Percentiles rank a stretch among this genome's conserved stretches.
These are phyloP conservation scores for Cymodocea nodosa DNA, from an alignment of 116 monocot genomes.

Conservation along the genomic window DNA sequence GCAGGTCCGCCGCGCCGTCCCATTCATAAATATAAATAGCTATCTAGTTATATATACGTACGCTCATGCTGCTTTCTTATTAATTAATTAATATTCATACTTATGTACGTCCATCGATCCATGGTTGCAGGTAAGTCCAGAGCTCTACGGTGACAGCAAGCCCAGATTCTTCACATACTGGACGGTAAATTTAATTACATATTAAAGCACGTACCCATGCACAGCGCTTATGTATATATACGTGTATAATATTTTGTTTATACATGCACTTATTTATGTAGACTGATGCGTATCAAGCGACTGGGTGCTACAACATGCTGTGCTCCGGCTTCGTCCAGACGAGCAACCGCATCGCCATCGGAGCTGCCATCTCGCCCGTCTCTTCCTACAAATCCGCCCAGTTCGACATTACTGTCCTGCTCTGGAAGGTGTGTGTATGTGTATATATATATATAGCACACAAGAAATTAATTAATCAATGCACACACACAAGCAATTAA, in stretches of 20 bases:
- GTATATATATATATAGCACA: no score
- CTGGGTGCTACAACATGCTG: constrained; percentile 82
- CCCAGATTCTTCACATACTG: constrained; percentile 99
- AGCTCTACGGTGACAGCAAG: constrained; percentile 71
- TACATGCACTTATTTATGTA: background rate
- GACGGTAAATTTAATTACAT: constrained; percentile 59
- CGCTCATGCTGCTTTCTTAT: no score
- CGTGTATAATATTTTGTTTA: no score
- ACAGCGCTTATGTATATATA: no score
- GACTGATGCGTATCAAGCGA: constrained; percentile 77
- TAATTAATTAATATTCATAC: no score
- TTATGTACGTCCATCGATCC: no score
- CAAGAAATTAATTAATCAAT: no score
- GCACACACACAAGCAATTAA: no score
- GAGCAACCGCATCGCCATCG: constrained; percentile 52
- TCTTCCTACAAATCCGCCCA: constrained; percentile 44
- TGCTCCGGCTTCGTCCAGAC: constrained; percentile 89
- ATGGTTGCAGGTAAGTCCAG: constrained; percentile 49
- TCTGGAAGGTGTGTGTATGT: constrained; percentile 58
- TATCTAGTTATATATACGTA: no score
- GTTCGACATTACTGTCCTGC: constrained; percentile 63
- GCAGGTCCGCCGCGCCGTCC: constrained; percentile 35
- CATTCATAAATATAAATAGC: no score
- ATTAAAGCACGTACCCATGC: no score
- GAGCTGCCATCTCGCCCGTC: constrained; percentile 61